These are phyloP conservation scores for Fibroporia radiculosa DNA, from an alignment of 768 basidiomycete species.

Conservation along the genomic window DNA sequence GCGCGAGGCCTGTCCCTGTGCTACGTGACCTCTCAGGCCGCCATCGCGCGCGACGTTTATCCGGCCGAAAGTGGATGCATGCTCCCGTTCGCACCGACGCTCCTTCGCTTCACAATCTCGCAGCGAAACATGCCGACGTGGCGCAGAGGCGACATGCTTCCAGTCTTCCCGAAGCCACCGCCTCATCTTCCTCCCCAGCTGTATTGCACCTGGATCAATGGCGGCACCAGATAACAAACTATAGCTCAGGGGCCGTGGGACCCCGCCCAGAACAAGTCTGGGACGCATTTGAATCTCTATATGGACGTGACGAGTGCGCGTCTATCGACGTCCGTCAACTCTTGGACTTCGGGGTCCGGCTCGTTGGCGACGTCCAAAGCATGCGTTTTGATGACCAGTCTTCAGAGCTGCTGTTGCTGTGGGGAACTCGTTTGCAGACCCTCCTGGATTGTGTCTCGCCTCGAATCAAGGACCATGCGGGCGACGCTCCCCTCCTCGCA, in stretches of 20 bases:
- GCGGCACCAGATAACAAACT: background rate
- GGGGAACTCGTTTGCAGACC: conserved; percentile 31
- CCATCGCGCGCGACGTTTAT: conserved; percentile 14
- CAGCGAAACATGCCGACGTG: conserved; percentile 7
- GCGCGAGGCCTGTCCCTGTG: background rate
- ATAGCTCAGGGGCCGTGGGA: background rate
- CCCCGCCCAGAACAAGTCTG: conserved; percentile 28
- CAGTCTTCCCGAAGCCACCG: conserved; percentile 11
- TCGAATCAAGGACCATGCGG: conserved; percentile 15
- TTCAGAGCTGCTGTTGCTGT: conserved; percentile 18
- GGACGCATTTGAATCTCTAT: conserved; percentile 26
- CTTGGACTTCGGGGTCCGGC: conserved; percentile 20
- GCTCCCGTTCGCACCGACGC: conserved; percentile 10
- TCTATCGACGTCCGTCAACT: conserved; percentile 19
- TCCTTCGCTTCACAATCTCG: conserved; percentile 10
- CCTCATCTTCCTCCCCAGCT: background rate
- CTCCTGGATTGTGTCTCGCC: conserved; percentile 24
- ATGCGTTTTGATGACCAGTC: background rate
- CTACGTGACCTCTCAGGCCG: conserved; percentile 7
- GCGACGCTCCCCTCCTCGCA: conserved; percentile 15
- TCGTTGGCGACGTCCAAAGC: conserved; percentile 8
- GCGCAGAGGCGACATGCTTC: conserved; percentile 24
- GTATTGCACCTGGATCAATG: background rate
- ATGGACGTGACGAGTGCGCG: conserved; percentile 7
- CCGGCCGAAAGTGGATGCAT: conserved; percentile 7